Conservation (phyloP, 2,329 filamentous ascomycete genomes). For the Calonectria henricotiae region DNA sequence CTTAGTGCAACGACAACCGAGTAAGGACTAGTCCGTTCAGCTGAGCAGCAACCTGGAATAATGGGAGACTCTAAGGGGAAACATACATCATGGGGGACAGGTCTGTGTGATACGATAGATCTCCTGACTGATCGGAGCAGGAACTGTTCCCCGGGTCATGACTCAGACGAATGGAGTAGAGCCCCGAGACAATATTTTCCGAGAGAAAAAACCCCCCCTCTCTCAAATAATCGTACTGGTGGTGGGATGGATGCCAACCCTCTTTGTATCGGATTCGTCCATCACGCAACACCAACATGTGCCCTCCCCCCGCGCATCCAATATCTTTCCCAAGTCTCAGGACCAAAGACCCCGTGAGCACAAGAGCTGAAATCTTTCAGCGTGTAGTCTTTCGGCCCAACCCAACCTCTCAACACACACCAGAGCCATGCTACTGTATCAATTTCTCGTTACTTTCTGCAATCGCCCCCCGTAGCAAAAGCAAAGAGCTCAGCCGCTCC, state of each 20-base stretch:
- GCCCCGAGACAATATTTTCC: slow-evolving; percentile 24
- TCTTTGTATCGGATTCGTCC: neutral
- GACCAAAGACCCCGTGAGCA: neutral
- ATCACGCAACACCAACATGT: slow-evolving; percentile 10
- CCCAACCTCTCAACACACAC: slow-evolving; percentile 34
- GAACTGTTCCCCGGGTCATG: slow-evolving; percentile 17
- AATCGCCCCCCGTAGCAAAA: slow-evolving; percentile 29
- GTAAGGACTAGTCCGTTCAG: slow-evolving; percentile 22
- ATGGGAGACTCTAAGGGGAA: slow-evolving; percentile 1
- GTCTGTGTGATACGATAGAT: slow-evolving; percentile 27
- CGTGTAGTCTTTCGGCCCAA: slow-evolving; percentile 30
- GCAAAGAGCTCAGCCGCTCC: slow-evolving; percentile 40
- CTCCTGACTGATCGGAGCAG: slow-evolving; percentile 27
- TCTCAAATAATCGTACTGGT: neutral
- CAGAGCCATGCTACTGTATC: slow-evolving; percentile 30
- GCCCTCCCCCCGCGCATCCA: neutral
- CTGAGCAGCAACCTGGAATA: slow-evolving; percentile 27
- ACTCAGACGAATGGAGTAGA: slow-evolving; percentile 24
- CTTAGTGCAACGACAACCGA: slow-evolving; percentile 30
- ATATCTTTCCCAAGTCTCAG: neutral
- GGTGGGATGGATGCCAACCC: slow-evolving; percentile 24
- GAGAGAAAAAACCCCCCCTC: neutral
- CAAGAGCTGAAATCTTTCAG: slow-evolving; percentile 14
- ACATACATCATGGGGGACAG: slow-evolving; percentile 16
- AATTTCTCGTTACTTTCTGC: slow-evolving; percentile 32